Base-by-base conservation (phyloP, 768 basidiomycete genomes). In the Mrakia gelida region DNA sequence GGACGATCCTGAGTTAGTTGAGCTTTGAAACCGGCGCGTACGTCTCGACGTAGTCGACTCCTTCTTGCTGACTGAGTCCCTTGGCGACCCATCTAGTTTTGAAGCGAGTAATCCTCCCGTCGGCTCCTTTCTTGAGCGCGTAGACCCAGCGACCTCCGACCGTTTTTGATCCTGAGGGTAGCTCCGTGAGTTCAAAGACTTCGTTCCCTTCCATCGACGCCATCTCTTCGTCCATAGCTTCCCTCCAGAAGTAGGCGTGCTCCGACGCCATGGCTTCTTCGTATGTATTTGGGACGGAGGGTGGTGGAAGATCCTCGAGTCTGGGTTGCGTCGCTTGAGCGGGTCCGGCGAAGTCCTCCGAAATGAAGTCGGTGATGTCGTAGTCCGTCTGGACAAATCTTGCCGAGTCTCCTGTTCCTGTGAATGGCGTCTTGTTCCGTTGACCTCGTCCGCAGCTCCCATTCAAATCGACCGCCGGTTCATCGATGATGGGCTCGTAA, bases 71-170 rank as follows among this genome's bases (percentile, higher is more conserved):
- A 1, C 84, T 81, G 80, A 84, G 86, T 0, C 88, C 86, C 74
- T 86, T 82, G 0, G 86, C 86, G 43, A 87, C 86, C n/a, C 88
- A 81, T 54, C 86, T 73, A 30, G 84, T 85, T 80, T 87, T 87
- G 84, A 86, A 85, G 6, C 82, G 80, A 2, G 80, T 75, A 38
- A 87, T 84, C 0, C 80, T 79, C 7, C 86, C 87, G 49, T 85
- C 78, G 0, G 82, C 75, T 78, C 88, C 81, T 45, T 78, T 80
- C 81, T 89, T 89, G 72, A 83, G 80, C 0, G 80, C 81, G 79
- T 85, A 88, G 7, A 88, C 86, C 86, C 86, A 88, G n/a, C 84
- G 83, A 21, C 80, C 82, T 0, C 83, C 81, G 13, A 88, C 81
- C 23, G 85, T 59, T 26, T 85, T 86, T 9, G 72, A 68, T 1